A percentile compares a stretch with the other conserved stretches of the same genome.
Evolutionary conservation across 129 eudicot species (phyloP).

Genomic region (Lonicera japonica): DNA sequence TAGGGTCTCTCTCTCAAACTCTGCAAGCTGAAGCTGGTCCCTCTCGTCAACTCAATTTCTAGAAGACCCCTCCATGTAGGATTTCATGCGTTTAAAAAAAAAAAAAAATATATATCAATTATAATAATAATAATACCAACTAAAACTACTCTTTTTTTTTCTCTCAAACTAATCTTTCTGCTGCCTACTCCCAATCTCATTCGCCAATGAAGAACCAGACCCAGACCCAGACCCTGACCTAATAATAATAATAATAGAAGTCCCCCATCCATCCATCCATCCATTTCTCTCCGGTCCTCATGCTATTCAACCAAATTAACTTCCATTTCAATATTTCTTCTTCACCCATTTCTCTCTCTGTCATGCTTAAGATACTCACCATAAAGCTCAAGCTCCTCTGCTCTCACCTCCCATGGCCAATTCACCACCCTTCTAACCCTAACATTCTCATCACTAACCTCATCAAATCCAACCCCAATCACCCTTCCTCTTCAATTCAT

Average conservation of each 20-base stretch:
- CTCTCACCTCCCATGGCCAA: conserved; percentile 45
- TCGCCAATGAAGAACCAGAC: too few species aligned
- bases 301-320: not conserved
- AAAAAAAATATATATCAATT: too few species aligned
- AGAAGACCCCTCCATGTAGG: too few species aligned
- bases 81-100: too few species aligned
- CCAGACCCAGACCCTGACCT: too few species aligned
- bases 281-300: conserved; percentile 14
- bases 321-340: not conserved
- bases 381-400: conserved; percentile 56
- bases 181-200: too few species aligned
- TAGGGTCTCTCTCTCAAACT: too few species aligned
- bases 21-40: too few species aligned
- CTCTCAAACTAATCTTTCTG: too few species aligned
- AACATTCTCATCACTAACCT: conserved; percentile 55
- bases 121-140: too few species aligned
- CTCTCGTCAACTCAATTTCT: too few species aligned
- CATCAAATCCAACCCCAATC: conserved; percentile 29
- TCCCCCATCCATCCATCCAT: conserved; percentile 8
- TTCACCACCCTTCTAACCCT: conserved; percentile 48
- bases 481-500: conserved; percentile 53
- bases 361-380: conserved; percentile 56
- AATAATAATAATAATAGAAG: conserved; percentile 1
- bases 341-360: not conserved
- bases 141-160: too few species aligned